Evolutionary conservation across 805 yeast species (phyloP).

Genomic region (Komagataella populi): DNA sequence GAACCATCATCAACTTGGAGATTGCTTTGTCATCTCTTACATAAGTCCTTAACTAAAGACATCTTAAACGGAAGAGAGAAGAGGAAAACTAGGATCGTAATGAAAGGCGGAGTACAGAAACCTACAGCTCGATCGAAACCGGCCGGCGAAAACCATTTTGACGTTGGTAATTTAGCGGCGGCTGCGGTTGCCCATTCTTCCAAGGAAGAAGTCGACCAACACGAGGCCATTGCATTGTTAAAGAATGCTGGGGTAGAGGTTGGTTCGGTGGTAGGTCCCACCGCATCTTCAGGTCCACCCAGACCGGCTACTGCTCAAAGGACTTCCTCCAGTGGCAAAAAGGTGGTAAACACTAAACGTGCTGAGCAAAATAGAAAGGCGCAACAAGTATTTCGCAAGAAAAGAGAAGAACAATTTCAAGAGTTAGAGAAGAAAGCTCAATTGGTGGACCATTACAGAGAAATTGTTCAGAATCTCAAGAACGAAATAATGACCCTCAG

Average conservation of each 20-base stretch:
- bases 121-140: neutral
- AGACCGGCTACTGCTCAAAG: neutral
- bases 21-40: neutral
- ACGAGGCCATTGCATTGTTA: neutral
- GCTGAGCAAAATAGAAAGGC: conserved; percentile 90
- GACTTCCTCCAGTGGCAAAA: conserved; percentile 1
- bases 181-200: neutral
- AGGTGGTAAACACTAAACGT: conserved; percentile 54
- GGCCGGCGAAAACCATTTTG: neutral
- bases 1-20: neutral
- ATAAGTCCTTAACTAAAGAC: neutral
- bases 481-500: conserved; percentile 60
- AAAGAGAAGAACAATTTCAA: conserved; percentile 71
- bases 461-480: conserved; percentile 51
- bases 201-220: neutral
- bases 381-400: conserved; percentile 79
- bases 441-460: conserved; percentile 47
- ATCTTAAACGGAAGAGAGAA: neutral
- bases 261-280: neutral
- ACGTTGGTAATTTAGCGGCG: neutral
- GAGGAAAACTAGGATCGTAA: neutral
- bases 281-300: neutral
- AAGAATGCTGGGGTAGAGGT: neutral
- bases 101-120: neutral
- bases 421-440: conserved; percentile 63